Conservation (phyloP, 345 rosid genomes). For the Arabidopsis suecica region DNA sequence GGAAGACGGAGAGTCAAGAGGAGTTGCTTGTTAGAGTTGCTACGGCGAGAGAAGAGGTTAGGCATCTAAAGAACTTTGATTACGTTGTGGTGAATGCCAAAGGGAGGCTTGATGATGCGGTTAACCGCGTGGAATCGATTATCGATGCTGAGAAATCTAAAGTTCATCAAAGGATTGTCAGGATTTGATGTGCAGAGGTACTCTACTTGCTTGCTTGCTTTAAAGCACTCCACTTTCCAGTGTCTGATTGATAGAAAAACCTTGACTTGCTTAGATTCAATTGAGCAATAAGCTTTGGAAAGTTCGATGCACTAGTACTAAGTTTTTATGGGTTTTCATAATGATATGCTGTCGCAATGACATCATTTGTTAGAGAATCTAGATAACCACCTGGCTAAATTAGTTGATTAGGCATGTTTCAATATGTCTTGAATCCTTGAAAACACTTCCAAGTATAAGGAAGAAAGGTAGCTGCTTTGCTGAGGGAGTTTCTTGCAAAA, state of each 20-base stretch:
- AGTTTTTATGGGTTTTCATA: not conserved
- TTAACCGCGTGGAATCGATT: slow-evolving; percentile 65
- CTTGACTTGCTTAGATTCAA: not conserved
- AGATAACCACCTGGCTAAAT: not conserved
- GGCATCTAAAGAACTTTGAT: slow-evolving; percentile 68
- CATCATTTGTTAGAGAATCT: not conserved
- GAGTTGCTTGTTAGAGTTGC: slow-evolving; percentile 79
- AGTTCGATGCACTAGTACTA: not conserved
- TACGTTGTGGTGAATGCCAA: slow-evolving; percentile 83
- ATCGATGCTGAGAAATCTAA: slow-evolving; percentile 95
- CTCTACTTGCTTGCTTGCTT: slow-evolving; percentile 10
- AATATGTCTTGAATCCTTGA: not conserved
- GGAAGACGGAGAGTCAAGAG: slow-evolving; percentile 85
- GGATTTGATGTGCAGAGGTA: slow-evolving; percentile 48
- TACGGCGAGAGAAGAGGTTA: slow-evolving; percentile 86
- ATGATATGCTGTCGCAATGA: not conserved
- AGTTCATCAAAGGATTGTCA: slow-evolving; percentile 70
- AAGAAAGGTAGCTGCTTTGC: not conserved
- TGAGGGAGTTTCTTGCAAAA: not conserved
- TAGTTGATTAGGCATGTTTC: not conserved
- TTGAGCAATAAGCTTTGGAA: slow-evolving; percentile 12
- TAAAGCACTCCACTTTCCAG: not conserved
- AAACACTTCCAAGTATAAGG: not conserved
- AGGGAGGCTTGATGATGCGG: slow-evolving; percentile 81
- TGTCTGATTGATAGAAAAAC: not conserved